phyloP scores from a whole-genome alignment of 306 rosid species.

The Chamaecrista fasciculata region DNA sequence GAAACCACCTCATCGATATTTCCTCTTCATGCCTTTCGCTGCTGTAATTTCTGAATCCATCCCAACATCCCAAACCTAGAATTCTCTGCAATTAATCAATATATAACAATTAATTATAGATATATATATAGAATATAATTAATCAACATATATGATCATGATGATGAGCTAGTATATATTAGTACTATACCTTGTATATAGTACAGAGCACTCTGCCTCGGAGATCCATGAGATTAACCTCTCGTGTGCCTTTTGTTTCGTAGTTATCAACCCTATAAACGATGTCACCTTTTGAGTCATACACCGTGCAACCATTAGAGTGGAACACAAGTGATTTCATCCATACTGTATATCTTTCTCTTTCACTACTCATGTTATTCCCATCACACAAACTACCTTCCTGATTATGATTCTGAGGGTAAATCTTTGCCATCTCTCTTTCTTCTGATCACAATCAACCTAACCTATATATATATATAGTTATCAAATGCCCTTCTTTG shows the following conservation, averaged over 20 bases:
- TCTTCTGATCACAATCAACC: too few species aligned
- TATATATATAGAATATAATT: too few species aligned
- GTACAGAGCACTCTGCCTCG: constrained; percentile 59
- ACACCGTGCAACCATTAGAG: constrained; percentile 86
- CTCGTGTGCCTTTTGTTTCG: constrained; percentile 55
- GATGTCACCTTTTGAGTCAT: constrained; percentile 61
- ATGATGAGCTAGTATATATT: too few species aligned
- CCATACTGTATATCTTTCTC: constrained; percentile 78
- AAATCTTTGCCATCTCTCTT: constrained; percentile 40
- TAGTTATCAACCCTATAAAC: constrained; percentile 85
- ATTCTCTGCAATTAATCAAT: constrained; percentile 59
- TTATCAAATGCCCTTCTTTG: too few species aligned
- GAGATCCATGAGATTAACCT: constrained; percentile 87
- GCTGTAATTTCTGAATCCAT: constrained; percentile 46
- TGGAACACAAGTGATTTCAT: constrained; percentile 84
- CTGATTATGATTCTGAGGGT: constrained; percentile 31
- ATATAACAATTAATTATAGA: too few species aligned
- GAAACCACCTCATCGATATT: constrained; percentile 51
- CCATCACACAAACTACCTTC: constrained; percentile 10
- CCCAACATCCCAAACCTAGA: constrained; percentile 70
- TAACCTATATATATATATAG: too few species aligned
- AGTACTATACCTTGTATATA: constrained; percentile 52
- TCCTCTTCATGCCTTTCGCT: constrained; percentile 25
- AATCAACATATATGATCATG: too few species aligned
- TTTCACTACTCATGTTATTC: constrained; percentile 7